These are phyloP conservation scores for Lasiodiplodia theobromae DNA, from an alignment of 2,329 filamentous ascomycete genomes.

Conservation along the genomic window DNA sequence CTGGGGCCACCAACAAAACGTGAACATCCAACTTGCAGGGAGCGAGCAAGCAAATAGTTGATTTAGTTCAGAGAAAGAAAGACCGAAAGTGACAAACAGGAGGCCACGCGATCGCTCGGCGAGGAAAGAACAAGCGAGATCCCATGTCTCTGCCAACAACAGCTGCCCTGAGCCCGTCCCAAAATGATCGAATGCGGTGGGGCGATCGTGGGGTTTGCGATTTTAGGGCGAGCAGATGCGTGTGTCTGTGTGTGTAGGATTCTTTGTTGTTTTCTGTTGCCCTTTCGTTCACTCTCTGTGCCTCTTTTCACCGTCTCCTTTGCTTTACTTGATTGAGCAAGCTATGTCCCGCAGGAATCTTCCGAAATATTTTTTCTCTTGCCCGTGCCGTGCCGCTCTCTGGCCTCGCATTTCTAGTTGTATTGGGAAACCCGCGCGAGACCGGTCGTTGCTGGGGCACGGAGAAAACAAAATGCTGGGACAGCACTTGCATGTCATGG, in stretches of 20 bases:
- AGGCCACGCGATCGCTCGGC: not conserved
- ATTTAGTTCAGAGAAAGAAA: too few relatives aligned
- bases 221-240: not conserved
- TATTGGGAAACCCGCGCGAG: not conserved
- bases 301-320: too few relatives aligned
- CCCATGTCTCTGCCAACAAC: not conserved
- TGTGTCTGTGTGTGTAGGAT: too few relatives aligned
- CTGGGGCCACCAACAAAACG: not conserved
- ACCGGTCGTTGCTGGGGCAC: too few relatives aligned
- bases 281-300: too few relatives aligned
- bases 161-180: not conserved
- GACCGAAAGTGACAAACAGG: too few relatives aligned
- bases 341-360: too few relatives aligned
- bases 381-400: too few relatives aligned
- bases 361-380: not conserved
- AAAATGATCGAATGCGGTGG: not conserved
- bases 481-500: too few relatives aligned
- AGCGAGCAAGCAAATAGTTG: not conserved
- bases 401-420: not conserved
- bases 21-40: not conserved
- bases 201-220: not conserved
- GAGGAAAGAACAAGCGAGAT: not conserved
- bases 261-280: not conserved
- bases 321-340: too few relatives aligned
- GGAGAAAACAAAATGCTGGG: too few relatives aligned